Conservation (phyloP, 2,329 filamentous ascomycete genomes). For the Penicillium sp. region DNA sequence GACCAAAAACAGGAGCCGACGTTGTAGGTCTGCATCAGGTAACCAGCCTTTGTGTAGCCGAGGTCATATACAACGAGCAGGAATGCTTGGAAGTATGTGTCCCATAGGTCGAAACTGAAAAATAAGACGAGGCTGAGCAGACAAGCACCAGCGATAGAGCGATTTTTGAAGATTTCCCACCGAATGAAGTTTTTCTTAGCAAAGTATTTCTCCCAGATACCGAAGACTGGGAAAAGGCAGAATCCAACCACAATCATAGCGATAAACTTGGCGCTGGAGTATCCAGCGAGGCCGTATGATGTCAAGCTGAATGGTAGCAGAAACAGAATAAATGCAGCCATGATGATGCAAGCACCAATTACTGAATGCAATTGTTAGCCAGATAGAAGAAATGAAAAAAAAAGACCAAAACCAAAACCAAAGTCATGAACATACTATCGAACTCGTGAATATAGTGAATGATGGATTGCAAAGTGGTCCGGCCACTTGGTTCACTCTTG, state of each 20-base stretch:
- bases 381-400: conserved; percentile 31
- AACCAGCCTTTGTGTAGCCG: conserved; percentile 43
- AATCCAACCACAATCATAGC: conserved; percentile 56
- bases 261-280: conserved; percentile 50
- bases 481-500: conserved; percentile 43
- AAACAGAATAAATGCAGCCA: conserved; percentile 61
- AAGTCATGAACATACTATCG: conserved; percentile 55
- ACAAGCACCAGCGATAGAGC: conserved; percentile 54
- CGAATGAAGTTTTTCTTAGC: conserved; percentile 56
- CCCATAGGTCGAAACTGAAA: conserved; percentile 55
- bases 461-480: conserved; percentile 50
- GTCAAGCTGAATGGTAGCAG: conserved; percentile 65
- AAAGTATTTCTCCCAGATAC: conserved; percentile 55
- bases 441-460: conserved; percentile 61
- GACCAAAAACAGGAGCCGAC: conserved; percentile 55
- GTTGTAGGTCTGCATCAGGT: conserved; percentile 54
- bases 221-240: conserved; percentile 54
- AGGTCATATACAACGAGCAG: conserved; percentile 55
- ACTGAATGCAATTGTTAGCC: conserved; percentile 12
- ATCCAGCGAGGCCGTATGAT: conserved; percentile 40
- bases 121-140: conserved; percentile 50
- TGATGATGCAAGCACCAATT: conserved; percentile 47
- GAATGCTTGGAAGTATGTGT: conserved; percentile 55
- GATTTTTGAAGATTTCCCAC: conserved; percentile 51
- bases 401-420: conserved; percentile 16